Conservation (phyloP, 441 rosid genomes). For the Pelargonium australe region DNA sequence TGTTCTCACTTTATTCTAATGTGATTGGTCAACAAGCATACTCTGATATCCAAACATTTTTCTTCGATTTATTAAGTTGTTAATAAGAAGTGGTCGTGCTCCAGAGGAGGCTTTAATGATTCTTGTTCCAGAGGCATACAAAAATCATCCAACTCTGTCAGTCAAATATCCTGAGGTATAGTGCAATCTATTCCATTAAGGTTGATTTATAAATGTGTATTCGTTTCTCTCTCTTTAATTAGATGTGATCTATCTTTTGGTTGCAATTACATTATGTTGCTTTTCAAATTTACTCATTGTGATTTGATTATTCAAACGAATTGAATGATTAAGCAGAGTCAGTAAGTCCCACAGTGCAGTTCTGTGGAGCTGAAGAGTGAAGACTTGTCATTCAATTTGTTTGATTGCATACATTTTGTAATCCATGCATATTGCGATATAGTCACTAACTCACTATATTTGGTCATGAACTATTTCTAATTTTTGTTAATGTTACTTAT, state of each 20-base stretch:
- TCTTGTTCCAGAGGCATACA: constrained; percentile 99
- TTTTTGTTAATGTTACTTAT: constrained; percentile 7
- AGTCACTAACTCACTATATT: not conserved
- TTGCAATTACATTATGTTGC: not conserved
- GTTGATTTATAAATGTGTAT: not conserved
- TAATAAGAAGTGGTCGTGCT: constrained; percentile 85
- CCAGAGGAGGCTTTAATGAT: constrained; percentile 97
- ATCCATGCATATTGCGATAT: not conserved
- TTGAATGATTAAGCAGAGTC: not conserved
- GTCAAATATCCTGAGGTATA: constrained; percentile 85
- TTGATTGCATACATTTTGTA: not conserved
- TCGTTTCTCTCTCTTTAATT: not conserved
- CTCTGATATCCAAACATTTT: constrained; percentile 8
- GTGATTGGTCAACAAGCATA: constrained; percentile 6
- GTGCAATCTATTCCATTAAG: not conserved
- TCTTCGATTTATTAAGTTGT: constrained; percentile 42
- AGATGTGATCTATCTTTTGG: not conserved
- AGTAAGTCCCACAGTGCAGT: not conserved
- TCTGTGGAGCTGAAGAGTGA: not conserved
- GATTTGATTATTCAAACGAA: not conserved
- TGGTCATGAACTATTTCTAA: constrained; percentile 8
- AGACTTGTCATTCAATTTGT: not conserved
- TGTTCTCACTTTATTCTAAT: not conserved
- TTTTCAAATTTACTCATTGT: not conserved
- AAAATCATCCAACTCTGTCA: constrained; percentile 82